Conservation (phyloP, 2,329 filamentous ascomycete species). For the Anthostomella pinea region DNA sequence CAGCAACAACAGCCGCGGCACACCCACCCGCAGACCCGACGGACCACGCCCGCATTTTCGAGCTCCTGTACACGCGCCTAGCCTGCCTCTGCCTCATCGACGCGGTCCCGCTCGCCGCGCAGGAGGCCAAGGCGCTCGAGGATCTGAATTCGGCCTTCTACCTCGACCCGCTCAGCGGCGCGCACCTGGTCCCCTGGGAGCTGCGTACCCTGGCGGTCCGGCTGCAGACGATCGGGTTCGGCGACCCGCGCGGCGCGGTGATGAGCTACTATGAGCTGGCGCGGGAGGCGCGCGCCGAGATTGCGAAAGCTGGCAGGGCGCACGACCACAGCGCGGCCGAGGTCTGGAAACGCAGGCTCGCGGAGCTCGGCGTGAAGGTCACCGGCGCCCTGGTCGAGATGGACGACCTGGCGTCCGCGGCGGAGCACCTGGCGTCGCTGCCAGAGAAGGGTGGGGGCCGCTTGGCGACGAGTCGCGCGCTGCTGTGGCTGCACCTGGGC, state of each 20-base stretch:
- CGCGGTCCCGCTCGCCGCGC: slow-evolving; percentile 64
- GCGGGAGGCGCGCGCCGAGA: slow-evolving; percentile 66
- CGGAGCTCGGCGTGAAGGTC: slow-evolving; percentile 70
- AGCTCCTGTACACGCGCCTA: slow-evolving; percentile 75
- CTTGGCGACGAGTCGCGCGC: slow-evolving; percentile 50
- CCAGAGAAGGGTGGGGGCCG: slow-evolving; percentile 37
- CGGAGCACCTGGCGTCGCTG: slow-evolving; percentile 66
- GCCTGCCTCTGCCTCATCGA: slow-evolving; percentile 79
- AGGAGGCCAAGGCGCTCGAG: slow-evolving; percentile 63
- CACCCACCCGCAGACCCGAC: slow-evolving; percentile 41
- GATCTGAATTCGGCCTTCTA: slow-evolving; percentile 60
- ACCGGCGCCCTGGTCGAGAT: slow-evolving; percentile 74
- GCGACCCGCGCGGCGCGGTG: slow-evolving; percentile 78
- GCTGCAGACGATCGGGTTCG: slow-evolving; percentile 81
- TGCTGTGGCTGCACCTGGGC: slow-evolving; percentile 77
- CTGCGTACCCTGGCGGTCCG: slow-evolving; percentile 79
- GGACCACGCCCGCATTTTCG: slow-evolving; percentile 67
- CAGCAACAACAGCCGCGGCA: slow-evolving; percentile 34
- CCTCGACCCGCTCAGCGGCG: slow-evolving; percentile 49
- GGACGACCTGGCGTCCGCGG: slow-evolving; percentile 80
- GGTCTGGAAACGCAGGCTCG: slow-evolving; percentile 69
- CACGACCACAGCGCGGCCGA: slow-evolving; percentile 54
- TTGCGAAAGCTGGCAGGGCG: slow-evolving; percentile 44
- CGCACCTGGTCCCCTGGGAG: slow-evolving; percentile 80
- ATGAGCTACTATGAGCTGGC: slow-evolving; percentile 90